Percentiles rank a stretch among this genome's conserved stretches.
phyloP scores from a whole-genome alignment of 306 rosid species.

The Rosa lucieae region DNA sequence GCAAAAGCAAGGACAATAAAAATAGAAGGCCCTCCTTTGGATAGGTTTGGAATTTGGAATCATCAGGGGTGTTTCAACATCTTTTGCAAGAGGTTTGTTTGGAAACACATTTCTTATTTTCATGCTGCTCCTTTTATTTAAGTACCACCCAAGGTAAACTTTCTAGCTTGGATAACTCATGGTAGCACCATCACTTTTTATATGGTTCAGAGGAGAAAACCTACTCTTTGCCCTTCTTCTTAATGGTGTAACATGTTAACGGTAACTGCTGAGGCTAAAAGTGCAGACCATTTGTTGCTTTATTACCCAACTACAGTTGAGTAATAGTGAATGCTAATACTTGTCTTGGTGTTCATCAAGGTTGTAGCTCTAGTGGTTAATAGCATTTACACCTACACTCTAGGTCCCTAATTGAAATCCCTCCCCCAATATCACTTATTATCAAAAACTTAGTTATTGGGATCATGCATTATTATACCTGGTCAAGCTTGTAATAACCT shows the following conservation, averaged over 20 bases:
- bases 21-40: not conserved
- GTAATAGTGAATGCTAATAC: not conserved
- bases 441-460: not conserved
- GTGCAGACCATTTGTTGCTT: not conserved
- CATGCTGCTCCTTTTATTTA: constrained; percentile 5
- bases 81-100: constrained; percentile 13
- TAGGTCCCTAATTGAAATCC: not conserved
- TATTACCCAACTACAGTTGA: not conserved
- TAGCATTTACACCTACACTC: not conserved
- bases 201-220: not conserved
- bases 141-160: not conserved
- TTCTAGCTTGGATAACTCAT: not conserved
- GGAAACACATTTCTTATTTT: not conserved
- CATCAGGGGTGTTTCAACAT: constrained; percentile 3
- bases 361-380: not conserved
- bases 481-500: constrained; percentile 98
- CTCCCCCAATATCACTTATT: not conserved
- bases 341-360: not conserved
- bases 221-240: constrained; percentile 3
- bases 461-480: constrained; percentile 47
- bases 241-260: not conserved
- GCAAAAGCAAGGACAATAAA: not conserved
- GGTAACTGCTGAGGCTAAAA: not conserved
- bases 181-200: not conserved
- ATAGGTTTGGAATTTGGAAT: not conserved